phyloP scores from a whole-genome alignment of 805 yeast species.

The Suhomyces xylopsoci region DNA sequence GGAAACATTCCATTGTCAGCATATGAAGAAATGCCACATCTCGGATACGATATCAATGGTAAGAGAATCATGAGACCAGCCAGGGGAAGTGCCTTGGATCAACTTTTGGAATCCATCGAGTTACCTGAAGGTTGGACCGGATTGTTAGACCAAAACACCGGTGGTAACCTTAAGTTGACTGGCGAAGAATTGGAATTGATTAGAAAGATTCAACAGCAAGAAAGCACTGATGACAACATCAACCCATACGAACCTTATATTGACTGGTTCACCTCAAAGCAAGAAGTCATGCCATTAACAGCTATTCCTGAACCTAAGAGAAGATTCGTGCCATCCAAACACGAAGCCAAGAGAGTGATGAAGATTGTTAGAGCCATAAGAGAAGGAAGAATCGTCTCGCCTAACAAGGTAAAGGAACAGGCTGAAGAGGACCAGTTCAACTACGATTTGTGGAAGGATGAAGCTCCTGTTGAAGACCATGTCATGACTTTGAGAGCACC shows the following conservation, averaged over 20 bases:
- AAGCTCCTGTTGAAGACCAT: conserved; percentile 60
- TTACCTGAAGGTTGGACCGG: conserved; percentile 99
- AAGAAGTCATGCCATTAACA: conserved; percentile 85
- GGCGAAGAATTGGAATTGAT: conserved; percentile 88
- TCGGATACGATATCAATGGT: conserved; percentile 96
- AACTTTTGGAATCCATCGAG: conserved; percentile 83
- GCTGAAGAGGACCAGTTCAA: conserved; percentile 51
- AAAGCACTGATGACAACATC: conserved; percentile 72
- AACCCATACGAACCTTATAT: conserved; percentile 92
- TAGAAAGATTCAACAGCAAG: conserved; percentile 78
- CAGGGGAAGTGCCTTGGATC: conserved; percentile 90
- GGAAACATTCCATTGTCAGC: conserved; percentile 93
- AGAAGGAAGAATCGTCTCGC: conserved; percentile 89
- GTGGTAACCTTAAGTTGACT: conserved; percentile 75
- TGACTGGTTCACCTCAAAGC: conserved; percentile 90
- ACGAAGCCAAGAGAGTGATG: conserved; percentile 95
- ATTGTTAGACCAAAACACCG: conserved; percentile 83
- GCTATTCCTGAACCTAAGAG: conserved; percentile 97
- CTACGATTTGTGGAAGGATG: conserved; percentile 83
- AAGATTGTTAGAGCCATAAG: conserved; percentile 94
- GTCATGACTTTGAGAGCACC: conserved; percentile 94
- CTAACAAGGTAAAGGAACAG: conserved; percentile 52
- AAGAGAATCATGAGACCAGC: conserved; percentile 99
- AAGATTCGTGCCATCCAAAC: conserved; percentile 93
- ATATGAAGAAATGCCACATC: conserved; percentile 95